phyloP scores from a whole-genome alignment of 2,329 filamentous ascomycete genomes.

The Colletotrichum sp. region DNA sequence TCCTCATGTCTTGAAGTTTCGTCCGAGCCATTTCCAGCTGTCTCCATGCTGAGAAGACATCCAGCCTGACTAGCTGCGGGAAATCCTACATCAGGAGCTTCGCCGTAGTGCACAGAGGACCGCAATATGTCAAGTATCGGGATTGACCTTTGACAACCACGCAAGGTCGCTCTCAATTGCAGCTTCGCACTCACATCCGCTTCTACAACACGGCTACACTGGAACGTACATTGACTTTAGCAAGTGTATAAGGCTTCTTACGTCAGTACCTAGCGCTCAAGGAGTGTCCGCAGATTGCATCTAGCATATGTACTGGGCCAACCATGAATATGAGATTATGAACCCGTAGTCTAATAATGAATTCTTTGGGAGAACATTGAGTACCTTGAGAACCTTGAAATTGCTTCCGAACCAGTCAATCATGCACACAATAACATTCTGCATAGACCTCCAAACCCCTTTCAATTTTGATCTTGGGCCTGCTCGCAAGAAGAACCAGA shows the following conservation, averaged over 20 bases:
- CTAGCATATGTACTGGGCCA: background rate
- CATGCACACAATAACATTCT: background rate
- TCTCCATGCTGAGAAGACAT: background rate
- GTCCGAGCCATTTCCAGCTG: background rate
- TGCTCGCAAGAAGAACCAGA: background rate
- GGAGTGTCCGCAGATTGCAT: background rate
- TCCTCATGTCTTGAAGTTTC: background rate
- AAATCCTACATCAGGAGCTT: background rate
- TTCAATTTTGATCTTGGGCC: background rate
- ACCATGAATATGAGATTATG: background rate
- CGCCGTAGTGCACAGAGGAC: background rate
- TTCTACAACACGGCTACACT: background rate
- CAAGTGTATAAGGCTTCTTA: background rate
- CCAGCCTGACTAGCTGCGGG: background rate
- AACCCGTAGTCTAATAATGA: background rate
- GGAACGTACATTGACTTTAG: background rate
- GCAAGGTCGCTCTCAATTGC: background rate
- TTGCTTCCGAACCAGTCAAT: background rate
- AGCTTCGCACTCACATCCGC: background rate
- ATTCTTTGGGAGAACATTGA: background rate
- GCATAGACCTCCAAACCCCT: background rate
- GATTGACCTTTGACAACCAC: rapidly evolving
- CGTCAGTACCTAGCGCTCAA: background rate
- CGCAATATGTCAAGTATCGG: background rate
- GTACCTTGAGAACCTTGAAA: background rate